Evolutionary conservation across 371 early-diverging fungal genomes (phyloP), one percentile per base, ranked within the genome.

Genomic region (Synchytrium microbalum): DNA sequence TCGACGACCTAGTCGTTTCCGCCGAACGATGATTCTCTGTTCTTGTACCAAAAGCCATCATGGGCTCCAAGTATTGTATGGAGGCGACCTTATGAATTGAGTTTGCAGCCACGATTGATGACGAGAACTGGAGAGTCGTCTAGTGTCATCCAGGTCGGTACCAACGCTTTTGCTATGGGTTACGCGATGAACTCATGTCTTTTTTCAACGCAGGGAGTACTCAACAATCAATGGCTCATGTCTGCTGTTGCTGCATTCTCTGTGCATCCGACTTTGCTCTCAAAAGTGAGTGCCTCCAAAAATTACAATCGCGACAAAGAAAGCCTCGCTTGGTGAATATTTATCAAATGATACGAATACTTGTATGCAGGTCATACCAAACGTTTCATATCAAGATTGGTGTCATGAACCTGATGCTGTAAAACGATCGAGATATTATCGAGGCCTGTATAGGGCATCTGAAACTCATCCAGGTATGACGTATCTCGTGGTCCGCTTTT

Each of bases 231-330:
- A 13, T 83, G 83, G 83, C 68, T 78, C 51, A 77, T 75, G 0
- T 69, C 77, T 5, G 77, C 83, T 13, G 72, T 79, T 32, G 81
- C 78, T n/a, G 76, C 77, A 8, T 61, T 83, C 29, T 63, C 73
- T 54, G 72, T 73, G 51, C 75, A 75, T 56, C 82, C 80, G 25
- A 68, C 70, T 23, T 66, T 81, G 24, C 23, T 81, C 61, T 65
- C 64, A 46, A 27, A 51, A n/a, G 51, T 51, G n/a, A 51, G 51
- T 51, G n/a, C n/a, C n/a, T n/a, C n/a, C n/a, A n/a, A n/a, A n/a
- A n/a, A n/a, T n/a, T n/a, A n/a, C n/a, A n/a, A n/a, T n/a, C n/a
- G n/a, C n/a, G n/a, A n/a, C n/a, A n/a, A n/a, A n/a, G n/a, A n/a
- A n/a, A n/a, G n/a, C n/a, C n/a, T n/a, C n/a, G n/a, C n/a, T n/a